Evolutionary conservation across 1,284 basidiomycete species (phyloP).

Genomic region (Fomitopsis schrenkii): DNA sequence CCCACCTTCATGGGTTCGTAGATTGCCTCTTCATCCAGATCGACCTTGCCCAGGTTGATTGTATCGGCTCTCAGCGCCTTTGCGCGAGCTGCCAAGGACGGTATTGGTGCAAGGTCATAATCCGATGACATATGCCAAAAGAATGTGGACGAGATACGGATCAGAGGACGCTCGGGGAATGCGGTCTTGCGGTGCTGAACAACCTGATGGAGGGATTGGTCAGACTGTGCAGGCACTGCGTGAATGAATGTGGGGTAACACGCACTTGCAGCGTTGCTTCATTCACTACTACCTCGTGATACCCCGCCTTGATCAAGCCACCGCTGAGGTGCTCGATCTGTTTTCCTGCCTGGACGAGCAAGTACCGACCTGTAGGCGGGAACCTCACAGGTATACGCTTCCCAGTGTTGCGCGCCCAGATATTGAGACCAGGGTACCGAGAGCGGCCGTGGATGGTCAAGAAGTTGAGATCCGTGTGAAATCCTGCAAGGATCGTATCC

Average conservation of each 20-base stretch:
- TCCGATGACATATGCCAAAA: constrained; percentile 93
- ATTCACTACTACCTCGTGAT: constrained; percentile 89
- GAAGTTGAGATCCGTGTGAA: constrained; percentile 84
- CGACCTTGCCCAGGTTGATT: constrained; percentile 31
- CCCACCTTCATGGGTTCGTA: constrained; percentile 85
- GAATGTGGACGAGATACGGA: constrained; percentile 91
- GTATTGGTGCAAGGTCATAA: constrained; percentile 65
- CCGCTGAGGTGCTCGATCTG: constrained; percentile 88
- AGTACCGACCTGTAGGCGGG: constrained; percentile 64
- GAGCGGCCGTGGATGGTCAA: constrained; percentile 90
- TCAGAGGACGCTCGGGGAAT: constrained; percentile 73
- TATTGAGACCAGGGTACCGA: constrained; percentile 78
- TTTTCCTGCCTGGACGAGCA: constrained; percentile 87
- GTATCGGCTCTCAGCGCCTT: constrained; percentile 34
- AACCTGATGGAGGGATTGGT: constrained; percentile 37
- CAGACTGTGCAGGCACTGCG: neutral
- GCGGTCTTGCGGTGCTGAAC: constrained; percentile 57
- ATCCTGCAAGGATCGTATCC: constrained; percentile 84
- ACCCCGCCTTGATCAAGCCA: constrained; percentile 87
- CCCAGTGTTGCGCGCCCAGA: constrained; percentile 90
- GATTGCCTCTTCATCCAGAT: constrained; percentile 38
- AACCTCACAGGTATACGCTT: constrained; percentile 84
- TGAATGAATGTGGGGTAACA: neutral
- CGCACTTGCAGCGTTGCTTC: constrained; percentile 67
- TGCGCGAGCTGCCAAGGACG: constrained; percentile 46